Conservation (phyloP, 768 basidiomycete genomes). For the Suillus sp. region DNA sequence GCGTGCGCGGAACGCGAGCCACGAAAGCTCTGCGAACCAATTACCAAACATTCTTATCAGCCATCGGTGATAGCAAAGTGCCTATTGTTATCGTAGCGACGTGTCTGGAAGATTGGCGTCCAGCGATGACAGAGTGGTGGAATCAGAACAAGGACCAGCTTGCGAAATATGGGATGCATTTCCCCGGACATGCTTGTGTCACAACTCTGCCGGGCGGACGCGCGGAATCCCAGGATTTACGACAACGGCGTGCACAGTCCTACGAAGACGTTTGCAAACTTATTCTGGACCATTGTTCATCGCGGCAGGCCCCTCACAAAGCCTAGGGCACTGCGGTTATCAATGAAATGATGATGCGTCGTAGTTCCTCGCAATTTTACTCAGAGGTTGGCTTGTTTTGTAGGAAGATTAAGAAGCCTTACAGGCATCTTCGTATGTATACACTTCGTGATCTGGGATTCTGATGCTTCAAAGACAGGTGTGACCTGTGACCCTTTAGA, state of each 20-base stretch:
- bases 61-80: constrained; percentile 27
- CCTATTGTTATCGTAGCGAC: constrained; percentile 32
- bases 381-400: background rate
- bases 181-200: constrained; percentile 41
- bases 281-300: background rate
- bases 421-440: background rate
- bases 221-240: constrained; percentile 11
- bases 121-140: constrained; percentile 42
- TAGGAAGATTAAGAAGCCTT: background rate
- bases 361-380: background rate
- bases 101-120: constrained; percentile 28
- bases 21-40: constrained; percentile 22
- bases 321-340: background rate
- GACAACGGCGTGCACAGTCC: constrained; percentile 6
- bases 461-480: background rate
- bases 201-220: constrained; percentile 22
- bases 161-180: constrained; percentile 31
- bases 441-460: too few relatives aligned
- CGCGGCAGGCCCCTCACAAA: background rate
- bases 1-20: constrained; percentile 29
- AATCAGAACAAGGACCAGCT: constrained; percentile 29
- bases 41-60: constrained; percentile 27
- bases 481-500: background rate
- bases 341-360: background rate
- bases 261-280: background rate